Evolutionary conservation across 352 stramenopile genomes (phyloP).

Genomic region (Sclerospora graminicola): DNA sequence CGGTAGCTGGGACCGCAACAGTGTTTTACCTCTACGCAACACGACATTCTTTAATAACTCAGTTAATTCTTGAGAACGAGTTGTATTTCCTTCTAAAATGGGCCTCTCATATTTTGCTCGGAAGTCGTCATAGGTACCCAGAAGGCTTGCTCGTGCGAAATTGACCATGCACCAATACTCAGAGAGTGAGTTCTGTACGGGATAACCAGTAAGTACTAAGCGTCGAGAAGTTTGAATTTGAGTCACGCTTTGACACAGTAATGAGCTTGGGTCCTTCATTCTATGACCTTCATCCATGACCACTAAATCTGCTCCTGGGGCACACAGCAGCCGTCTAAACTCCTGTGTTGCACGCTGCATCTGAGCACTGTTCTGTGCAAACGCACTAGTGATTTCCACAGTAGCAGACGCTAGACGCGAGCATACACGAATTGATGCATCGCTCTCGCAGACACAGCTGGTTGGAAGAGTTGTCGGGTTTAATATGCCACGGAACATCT

Average conservation of each 20-base stretch:
- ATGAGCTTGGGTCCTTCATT: slow-evolving; percentile 78
- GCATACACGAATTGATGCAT: slow-evolving; percentile 50
- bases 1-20: slow-evolving; percentile 63
- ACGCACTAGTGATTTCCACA: slow-evolving; percentile 51
- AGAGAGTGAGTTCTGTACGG: slow-evolving; percentile 91
- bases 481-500: slow-evolving; percentile 82
- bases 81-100: slow-evolving; percentile 60
- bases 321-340: slow-evolving; percentile 42
- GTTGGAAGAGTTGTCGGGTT: slow-evolving; percentile 41
- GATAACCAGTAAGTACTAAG: slow-evolving; percentile 90
- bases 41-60: slow-evolving; percentile 53
- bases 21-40: slow-evolving; percentile 49
- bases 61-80: slow-evolving; percentile 58
- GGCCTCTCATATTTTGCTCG: slow-evolving; percentile 68
- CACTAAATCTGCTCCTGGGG: slow-evolving; percentile 63
- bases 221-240: slow-evolving; percentile 68
- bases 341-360: slow-evolving; percentile 44
- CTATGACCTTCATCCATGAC: slow-evolving; percentile 85
- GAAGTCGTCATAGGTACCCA: slow-evolving; percentile 70
- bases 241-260: slow-evolving; percentile 72
- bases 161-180: slow-evolving; percentile 90
- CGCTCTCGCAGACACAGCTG: slow-evolving; percentile 18
- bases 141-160: slow-evolving; percentile 64
- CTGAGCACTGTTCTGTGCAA: slow-evolving; percentile 34
- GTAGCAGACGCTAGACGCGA: slow-evolving; percentile 49